Conservation (phyloP, 2,329 filamentous ascomycete species). For the Berkeleyomyces basicola region DNA sequence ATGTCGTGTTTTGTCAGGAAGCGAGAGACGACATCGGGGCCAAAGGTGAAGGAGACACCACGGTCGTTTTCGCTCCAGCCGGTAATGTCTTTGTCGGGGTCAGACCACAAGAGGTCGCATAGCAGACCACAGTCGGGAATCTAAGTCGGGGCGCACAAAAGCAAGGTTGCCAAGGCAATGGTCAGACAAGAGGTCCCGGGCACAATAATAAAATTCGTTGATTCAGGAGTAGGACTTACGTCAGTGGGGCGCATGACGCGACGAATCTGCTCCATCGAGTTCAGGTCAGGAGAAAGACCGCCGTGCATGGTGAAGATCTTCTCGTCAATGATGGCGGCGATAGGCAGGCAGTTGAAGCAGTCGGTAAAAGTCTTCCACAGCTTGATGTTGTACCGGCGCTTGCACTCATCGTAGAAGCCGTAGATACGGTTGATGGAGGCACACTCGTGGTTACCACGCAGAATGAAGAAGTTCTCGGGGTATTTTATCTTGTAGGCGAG, state of each 20-base stretch:
- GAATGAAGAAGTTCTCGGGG: slow-evolving; percentile 98
- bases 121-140: slow-evolving; percentile 96
- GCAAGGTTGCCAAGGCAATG: not conserved
- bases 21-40: slow-evolving; percentile 87
- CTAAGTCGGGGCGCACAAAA: slow-evolving; percentile 29
- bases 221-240: slow-evolving; percentile 42
- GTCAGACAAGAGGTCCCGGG: not conserved
- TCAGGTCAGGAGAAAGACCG: slow-evolving; percentile 87
- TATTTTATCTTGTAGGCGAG: slow-evolving; percentile 99
- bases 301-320: slow-evolving; percentile 99
- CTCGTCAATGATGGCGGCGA: slow-evolving; percentile 97
- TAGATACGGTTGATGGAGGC: slow-evolving; percentile 98
- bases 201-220: not conserved
- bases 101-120: slow-evolving; percentile 95
- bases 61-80: slow-evolving; percentile 99
- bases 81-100: slow-evolving; percentile 97
- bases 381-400: slow-evolving; percentile 98
- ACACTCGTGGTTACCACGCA: slow-evolving; percentile 97
- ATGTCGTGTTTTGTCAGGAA: slow-evolving; percentile 99
- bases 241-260: slow-evolving; percentile 97
- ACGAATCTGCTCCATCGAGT: slow-evolving; percentile 99
- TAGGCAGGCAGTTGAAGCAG: slow-evolving; percentile 97
- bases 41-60: slow-evolving; percentile 96
- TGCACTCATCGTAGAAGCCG: slow-evolving; percentile 99
- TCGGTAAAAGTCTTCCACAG: slow-evolving; percentile 99